These are phyloP conservation scores for Calonectria honghensis DNA, from an alignment of 2,329 filamentous ascomycete genomes.

Conservation along the genomic window DNA sequence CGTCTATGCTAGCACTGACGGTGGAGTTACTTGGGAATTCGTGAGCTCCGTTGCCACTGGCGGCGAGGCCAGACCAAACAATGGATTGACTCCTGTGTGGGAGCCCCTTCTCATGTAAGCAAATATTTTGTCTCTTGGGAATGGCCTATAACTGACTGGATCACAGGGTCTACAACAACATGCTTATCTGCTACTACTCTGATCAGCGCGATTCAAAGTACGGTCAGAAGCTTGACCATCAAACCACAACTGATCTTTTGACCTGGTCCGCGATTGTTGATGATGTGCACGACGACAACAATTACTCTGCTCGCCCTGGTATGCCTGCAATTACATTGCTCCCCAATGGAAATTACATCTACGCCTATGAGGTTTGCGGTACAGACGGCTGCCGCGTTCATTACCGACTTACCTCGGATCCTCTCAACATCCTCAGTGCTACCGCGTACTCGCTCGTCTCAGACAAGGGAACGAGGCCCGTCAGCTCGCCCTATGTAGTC, in stretches of 20 bases:
- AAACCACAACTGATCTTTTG: slow-evolving; percentile 74
- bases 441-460: slow-evolving; percentile 58
- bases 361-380: slow-evolving; percentile 78
- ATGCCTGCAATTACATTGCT: slow-evolving; percentile 79
- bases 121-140: background rate
- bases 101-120: slow-evolving; percentile 78
- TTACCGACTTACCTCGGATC: slow-evolving; percentile 64
- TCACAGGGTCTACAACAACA: slow-evolving; percentile 70
- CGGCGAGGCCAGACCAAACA: slow-evolving; percentile 76
- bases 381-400: slow-evolving; percentile 64
- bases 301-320: slow-evolving; percentile 78
- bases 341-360: slow-evolving; percentile 72
- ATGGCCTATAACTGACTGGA: background rate
- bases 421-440: slow-evolving; percentile 59
- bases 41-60: slow-evolving; percentile 79
- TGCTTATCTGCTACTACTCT: slow-evolving; percentile 81
- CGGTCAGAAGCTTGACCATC: slow-evolving; percentile 82
- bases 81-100: slow-evolving; percentile 82
- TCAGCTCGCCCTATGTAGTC: slow-evolving; percentile 65
- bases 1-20: slow-evolving; percentile 79
- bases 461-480: slow-evolving; percentile 59
- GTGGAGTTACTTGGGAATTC: slow-evolving; percentile 79
- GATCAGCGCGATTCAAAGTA: slow-evolving; percentile 79
- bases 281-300: slow-evolving; percentile 75
- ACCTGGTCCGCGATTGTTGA: slow-evolving; percentile 74